Evolutionary conservation across 768 basidiomycete genomes (phyloP).

Genomic region (Termitomyces sp.): DNA sequence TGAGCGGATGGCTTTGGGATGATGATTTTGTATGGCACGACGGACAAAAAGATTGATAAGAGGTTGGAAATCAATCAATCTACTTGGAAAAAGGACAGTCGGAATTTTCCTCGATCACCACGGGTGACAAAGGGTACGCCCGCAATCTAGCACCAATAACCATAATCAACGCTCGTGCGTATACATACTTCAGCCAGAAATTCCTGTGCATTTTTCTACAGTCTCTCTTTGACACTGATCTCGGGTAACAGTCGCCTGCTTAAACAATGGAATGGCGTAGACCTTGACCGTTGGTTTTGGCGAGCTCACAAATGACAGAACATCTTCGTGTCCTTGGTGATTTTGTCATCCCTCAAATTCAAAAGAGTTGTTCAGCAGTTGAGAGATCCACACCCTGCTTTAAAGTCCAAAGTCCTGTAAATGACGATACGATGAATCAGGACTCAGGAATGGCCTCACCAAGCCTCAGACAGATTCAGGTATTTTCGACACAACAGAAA

Average conservation of each 20-base stretch:
- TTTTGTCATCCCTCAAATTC: not conserved
- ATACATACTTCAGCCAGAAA: not conserved
- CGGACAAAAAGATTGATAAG: not conserved
- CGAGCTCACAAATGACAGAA: not conserved
- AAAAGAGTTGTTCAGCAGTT: not conserved
- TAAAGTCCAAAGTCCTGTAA: not conserved
- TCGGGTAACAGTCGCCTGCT: not conserved
- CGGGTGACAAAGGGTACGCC: not conserved
- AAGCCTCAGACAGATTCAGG: not conserved
- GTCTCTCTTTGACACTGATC: not conserved
- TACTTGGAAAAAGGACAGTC: too few species aligned
- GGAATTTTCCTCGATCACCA: too few species aligned
- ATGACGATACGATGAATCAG: not conserved
- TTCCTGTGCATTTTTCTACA: not conserved
- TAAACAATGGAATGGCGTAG: not conserved
- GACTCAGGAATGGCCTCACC: not conserved
- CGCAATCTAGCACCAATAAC: not conserved
- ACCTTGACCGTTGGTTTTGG: not conserved
- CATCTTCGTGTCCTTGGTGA: not conserved
- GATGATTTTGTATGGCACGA: not conserved
- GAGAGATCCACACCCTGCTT: not conserved
- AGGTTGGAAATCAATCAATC: too few species aligned
- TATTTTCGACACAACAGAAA: not conserved
- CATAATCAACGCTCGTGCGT: too few species aligned
- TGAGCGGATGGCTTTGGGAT: not conserved